Percentiles rank a stretch among this genome's conserved stretches.
phyloP scores from a whole-genome alignment of 192 early-diverging fungal species.

The Coemansia sp. region DNA sequence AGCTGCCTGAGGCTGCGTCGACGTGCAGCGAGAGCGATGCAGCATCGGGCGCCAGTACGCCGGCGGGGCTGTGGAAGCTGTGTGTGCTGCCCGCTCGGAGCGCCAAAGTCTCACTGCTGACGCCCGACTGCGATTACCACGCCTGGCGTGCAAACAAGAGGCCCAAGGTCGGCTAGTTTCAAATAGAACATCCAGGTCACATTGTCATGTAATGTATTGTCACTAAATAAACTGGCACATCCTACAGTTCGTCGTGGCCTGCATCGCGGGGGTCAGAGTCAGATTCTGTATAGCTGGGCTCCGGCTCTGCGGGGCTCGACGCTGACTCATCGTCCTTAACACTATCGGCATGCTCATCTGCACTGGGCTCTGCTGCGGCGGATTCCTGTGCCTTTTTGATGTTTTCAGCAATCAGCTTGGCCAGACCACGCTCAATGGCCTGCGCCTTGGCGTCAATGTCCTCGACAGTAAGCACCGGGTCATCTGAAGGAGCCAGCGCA shows the following conservation, averaged over 20 bases:
- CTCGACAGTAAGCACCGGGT: constrained; percentile 63
- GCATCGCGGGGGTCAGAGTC: not conserved
- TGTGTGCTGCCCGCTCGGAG: constrained; percentile 27
- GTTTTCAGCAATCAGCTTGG: constrained; percentile 61
- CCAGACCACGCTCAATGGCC: constrained; percentile 56
- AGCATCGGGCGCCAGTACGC: not conserved
- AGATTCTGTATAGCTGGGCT: not conserved
- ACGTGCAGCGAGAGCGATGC: constrained; percentile 7
- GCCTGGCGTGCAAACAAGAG: constrained; percentile 25
- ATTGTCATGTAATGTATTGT: not conserved
- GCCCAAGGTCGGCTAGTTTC: not conserved
- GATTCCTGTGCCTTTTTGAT: constrained; percentile 54
- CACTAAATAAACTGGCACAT: constrained; percentile 1
- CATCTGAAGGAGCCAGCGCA: constrained; percentile 55
- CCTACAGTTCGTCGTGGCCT: constrained; percentile 36
- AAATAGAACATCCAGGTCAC: not conserved
- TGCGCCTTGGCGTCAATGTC: constrained; percentile 58
- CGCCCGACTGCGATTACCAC: constrained; percentile 35
- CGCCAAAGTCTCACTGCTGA: constrained; percentile 32
- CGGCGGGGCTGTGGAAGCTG: constrained; percentile 40
- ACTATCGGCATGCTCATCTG: constrained; percentile 19
- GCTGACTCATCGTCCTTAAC: constrained; percentile 3
- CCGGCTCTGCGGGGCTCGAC: not conserved
- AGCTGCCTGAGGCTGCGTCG: constrained; percentile 9
- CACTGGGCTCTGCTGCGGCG: constrained; percentile 15